Percentiles rank a stretch among this genome's conserved stretches.
These are phyloP conservation scores for Acanthamoeba healyi DNA, from an alignment of 208 protist species.

Conservation along the genomic window DNA sequence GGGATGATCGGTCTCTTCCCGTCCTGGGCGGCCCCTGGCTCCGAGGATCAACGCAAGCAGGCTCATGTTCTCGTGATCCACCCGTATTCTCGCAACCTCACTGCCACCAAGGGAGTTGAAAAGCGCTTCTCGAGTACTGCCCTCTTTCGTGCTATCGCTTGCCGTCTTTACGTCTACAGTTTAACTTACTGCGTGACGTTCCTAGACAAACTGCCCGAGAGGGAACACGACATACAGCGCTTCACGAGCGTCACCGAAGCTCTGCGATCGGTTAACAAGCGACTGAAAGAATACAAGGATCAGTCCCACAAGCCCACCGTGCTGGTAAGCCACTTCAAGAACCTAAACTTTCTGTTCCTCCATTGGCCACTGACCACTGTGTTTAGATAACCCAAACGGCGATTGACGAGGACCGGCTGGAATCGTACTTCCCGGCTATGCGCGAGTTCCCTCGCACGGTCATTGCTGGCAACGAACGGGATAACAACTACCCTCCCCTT, in stretches of 20 bases:
- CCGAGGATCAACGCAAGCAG: neutral
- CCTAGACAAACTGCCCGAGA: conserved; percentile 54
- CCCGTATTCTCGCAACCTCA: conserved; percentile 15
- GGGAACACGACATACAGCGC: conserved; percentile 60
- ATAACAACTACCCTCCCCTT: conserved; percentile 67
- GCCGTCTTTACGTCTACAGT: too few relatives aligned
- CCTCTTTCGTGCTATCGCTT: neutral
- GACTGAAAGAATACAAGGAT: conserved; percentile 67
- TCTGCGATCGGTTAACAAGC: conserved; percentile 17
- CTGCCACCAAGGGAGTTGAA: conserved; percentile 17
- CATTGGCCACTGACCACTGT: too few relatives aligned
- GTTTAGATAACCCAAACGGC: conserved; percentile 67
- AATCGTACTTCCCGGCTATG: conserved; percentile 60
- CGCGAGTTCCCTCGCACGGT: conserved; percentile 41
- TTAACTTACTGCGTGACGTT: neutral
- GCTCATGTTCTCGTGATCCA: conserved; percentile 45
- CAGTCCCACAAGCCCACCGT: conserved; percentile 70
- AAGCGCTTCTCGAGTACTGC: conserved; percentile 46
- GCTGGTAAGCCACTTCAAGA: neutral
- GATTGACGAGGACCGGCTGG: neutral
- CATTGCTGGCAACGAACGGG: conserved; percentile 60
- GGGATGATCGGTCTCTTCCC: conserved; percentile 74
- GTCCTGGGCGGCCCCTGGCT: conserved; percentile 33
- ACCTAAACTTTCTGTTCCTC: neutral
- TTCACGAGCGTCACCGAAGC: conserved; percentile 54